A percentile compares a stretch with the other conserved stretches of the same genome.
These are phyloP conservation scores for Sporobolomyces pararoseus DNA, from an alignment of 768 basidiomycete genomes.

Conservation along the genomic window DNA sequence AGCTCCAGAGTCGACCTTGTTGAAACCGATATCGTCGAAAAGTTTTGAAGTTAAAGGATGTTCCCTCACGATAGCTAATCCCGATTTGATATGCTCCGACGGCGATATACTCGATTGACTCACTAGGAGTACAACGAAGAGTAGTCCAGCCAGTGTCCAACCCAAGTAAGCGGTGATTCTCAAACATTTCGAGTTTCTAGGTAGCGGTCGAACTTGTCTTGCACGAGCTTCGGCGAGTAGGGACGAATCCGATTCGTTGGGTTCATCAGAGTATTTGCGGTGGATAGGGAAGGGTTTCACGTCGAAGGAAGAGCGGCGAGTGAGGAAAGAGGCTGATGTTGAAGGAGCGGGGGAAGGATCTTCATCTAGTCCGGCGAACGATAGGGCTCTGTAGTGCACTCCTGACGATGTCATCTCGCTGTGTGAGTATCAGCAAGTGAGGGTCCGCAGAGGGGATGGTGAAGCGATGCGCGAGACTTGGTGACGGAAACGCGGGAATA, in stretches of 20 bases:
- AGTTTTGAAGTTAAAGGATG: neutral
- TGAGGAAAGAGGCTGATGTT: neutral
- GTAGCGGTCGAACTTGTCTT: neutral
- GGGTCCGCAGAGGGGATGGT: too few relatives aligned
- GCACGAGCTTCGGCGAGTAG: neutral
- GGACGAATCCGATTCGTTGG: neutral
- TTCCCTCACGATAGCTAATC: conserved; percentile 2
- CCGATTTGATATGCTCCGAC: neutral
- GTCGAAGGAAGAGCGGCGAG: conserved; percentile 20
- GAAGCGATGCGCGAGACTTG: neutral
- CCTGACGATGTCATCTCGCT: neutral
- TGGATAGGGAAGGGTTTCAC: neutral
- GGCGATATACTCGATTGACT: neutral
- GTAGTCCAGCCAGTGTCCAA: conserved; percentile 18
- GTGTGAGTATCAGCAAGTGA: neutral
- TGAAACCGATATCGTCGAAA: conserved; percentile 2
- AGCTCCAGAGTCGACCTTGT: neutral
- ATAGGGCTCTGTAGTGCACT: conserved; percentile 11
- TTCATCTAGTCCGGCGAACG: conserved; percentile 21
- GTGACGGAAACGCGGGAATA: neutral
- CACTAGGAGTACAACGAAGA: conserved; percentile 23
- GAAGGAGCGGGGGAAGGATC: neutral
- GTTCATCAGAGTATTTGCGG: conserved; percentile 1
- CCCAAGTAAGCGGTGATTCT: conserved; percentile 21
- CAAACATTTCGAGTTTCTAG: conserved; percentile 13